A percentile compares a stretch with the other conserved stretches of the same genome.
These are phyloP conservation scores for Arthroderma uncinatum DNA, from an alignment of 2,329 filamentous ascomycete genomes.

Conservation along the genomic window DNA sequence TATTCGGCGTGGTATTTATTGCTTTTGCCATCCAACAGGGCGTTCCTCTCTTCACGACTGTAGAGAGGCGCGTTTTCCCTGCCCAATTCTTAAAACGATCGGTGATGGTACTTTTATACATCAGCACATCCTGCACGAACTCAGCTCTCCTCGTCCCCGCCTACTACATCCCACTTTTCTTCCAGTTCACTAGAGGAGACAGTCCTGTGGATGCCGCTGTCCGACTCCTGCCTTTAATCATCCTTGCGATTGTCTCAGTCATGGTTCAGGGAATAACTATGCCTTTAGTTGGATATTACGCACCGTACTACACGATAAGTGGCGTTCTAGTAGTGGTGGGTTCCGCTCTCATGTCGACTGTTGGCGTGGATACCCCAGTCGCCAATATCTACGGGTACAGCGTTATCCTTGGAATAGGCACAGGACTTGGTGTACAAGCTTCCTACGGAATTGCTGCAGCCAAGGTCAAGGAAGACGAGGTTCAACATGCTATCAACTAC, in stretches of 20 bases:
- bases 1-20: conserved; percentile 36
- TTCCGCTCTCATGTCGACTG: conserved; percentile 15
- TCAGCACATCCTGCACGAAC: conserved; percentile 29
- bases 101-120: conserved; percentile 35
- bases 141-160: conserved; percentile 31
- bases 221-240: conserved; percentile 25
- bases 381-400: conserved; percentile 22
- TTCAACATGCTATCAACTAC: conserved; percentile 30
- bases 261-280: conserved; percentile 18
- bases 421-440: conserved; percentile 25
- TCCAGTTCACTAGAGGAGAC: conserved; percentile 42
- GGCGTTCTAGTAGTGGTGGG: conserved; percentile 20
- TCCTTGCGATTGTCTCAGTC: conserved; percentile 17
- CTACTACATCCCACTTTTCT: conserved; percentile 47
- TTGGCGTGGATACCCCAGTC: conserved; percentile 12
- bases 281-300: conserved; percentile 13
- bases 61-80: conserved; percentile 39
- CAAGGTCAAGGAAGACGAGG: conserved; percentile 22
- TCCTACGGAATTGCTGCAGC: conserved; percentile 31
- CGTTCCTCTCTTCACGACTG: conserved; percentile 33
- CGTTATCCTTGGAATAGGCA: conserved; percentile 34
- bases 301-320: neutral
- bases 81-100: conserved; percentile 34
- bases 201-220: conserved; percentile 22
- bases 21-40: conserved; percentile 39